Evolutionary conservation across 768 basidiomycete genomes (phyloP).

Genomic region (Auriscalpium microsporum): DNA sequence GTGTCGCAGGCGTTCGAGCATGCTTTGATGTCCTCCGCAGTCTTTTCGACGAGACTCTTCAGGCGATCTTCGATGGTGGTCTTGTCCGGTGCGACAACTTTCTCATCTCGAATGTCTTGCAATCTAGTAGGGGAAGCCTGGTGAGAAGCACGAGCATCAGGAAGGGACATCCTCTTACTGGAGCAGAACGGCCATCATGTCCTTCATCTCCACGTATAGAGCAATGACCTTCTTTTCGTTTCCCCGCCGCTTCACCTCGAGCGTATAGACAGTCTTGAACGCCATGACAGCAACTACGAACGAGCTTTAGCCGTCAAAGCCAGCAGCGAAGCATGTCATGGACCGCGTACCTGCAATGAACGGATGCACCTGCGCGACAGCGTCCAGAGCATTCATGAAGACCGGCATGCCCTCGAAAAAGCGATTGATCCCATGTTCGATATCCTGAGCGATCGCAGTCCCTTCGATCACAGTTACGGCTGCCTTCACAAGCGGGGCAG

Average conservation of each 20-base stretch:
- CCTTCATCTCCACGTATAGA: constrained; percentile 41
- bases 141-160: neutral
- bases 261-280: constrained; percentile 39
- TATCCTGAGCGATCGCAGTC: neutral
- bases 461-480: too few species aligned
- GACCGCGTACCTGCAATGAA: constrained; percentile 14
- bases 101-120: constrained; percentile 22
- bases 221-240: constrained; percentile 42
- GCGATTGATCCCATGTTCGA: neutral
- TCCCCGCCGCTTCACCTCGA: constrained; percentile 40
- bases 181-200: constrained; percentile 30
- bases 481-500: too few species aligned
- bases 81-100: constrained; percentile 24
- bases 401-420: neutral
- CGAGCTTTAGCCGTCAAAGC: neutral
- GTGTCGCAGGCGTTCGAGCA: constrained; percentile 24
- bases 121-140: constrained; percentile 17
- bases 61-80: constrained; percentile 27
- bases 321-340: neutral
- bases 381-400: constrained; percentile 18
- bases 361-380: constrained; percentile 20
- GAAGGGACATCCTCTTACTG: neutral
- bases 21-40: constrained; percentile 16
- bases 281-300: constrained; percentile 37
- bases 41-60: constrained; percentile 21